A percentile compares a stretch with the other conserved stretches of the same genome.
Evolutionary conservation across 2,329 filamentous ascomycete species (phyloP).

Genomic region (Aspergillus carbonarius): DNA sequence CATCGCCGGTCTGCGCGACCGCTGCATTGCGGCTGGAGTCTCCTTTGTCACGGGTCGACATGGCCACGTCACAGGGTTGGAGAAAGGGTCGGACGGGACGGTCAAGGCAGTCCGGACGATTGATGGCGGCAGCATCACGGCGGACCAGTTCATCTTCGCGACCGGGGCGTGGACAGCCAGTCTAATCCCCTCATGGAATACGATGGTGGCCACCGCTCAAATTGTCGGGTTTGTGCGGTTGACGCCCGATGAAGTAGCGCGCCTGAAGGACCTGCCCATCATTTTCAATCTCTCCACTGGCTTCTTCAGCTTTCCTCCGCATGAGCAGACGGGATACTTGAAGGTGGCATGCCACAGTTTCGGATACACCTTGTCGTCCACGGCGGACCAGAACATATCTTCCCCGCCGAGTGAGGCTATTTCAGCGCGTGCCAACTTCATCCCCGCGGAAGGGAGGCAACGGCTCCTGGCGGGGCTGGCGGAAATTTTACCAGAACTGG

Average conservation of each 20-base stretch:
- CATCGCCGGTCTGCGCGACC: slow-evolving; percentile 18
- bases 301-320: slow-evolving; percentile 51
- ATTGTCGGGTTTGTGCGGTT: slow-evolving; percentile 72
- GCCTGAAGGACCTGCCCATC: slow-evolving; percentile 65
- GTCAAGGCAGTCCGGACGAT: slow-evolving; percentile 58
- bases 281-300: slow-evolving; percentile 44
- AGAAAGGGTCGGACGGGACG: slow-evolving; percentile 34
- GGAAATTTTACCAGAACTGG: slow-evolving; percentile 59
- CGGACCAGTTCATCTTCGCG: slow-evolving; percentile 71
- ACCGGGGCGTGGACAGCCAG: slow-evolving; percentile 80
- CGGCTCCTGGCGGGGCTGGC: slow-evolving; percentile 59
- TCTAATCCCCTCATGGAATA: slow-evolving; percentile 70
- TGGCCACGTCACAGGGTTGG: slow-evolving; percentile 35
- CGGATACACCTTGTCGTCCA: slow-evolving; percentile 51
- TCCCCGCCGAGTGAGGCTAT: slow-evolving; percentile 20
- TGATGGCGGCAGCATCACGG: slow-evolving; percentile 51
- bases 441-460: slow-evolving; percentile 53
- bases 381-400: slow-evolving; percentile 16
- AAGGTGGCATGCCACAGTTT: slow-evolving; percentile 68
- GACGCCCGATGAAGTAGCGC: slow-evolving; percentile 63
- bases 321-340: slow-evolving; percentile 39
- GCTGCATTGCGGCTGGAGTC: slow-evolving; percentile 26
- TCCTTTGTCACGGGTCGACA: slow-evolving; percentile 26
- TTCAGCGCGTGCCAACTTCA: slow-evolving; percentile 29
- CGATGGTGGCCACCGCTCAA: slow-evolving; percentile 75